Conservation (phyloP, 768 basidiomycete species). For the Phlebiopsis flavidoalba region DNA sequence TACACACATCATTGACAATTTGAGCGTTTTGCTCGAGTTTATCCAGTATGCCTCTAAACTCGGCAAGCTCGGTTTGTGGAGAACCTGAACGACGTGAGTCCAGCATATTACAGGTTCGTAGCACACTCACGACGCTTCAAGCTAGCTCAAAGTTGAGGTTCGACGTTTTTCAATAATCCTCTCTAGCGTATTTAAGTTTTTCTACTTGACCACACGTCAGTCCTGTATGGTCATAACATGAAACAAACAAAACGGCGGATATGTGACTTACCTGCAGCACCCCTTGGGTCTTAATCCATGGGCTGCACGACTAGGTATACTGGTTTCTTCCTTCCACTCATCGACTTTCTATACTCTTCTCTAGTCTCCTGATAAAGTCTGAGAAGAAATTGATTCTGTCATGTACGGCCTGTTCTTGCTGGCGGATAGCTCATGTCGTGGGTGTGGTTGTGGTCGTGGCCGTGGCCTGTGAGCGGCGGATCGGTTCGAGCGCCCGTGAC, state of each 20-base stretch:
- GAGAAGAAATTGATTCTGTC: slow-evolving; percentile 66
- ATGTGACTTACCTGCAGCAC: slow-evolving; percentile 46
- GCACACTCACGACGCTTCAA: slow-evolving; percentile 10
- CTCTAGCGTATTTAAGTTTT: slow-evolving; percentile 50
- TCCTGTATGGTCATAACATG: background rate
- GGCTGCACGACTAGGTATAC: slow-evolving; percentile 11
- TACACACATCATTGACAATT: slow-evolving; percentile 47
- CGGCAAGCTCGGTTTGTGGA: slow-evolving; percentile 29
- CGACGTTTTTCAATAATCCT: slow-evolving; percentile 52
- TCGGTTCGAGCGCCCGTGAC: background rate
- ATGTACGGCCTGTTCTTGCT: slow-evolving; percentile 32
- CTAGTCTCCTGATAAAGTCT: slow-evolving; percentile 58
- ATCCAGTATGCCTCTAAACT: slow-evolving; percentile 46
- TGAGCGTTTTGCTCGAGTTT: slow-evolving; percentile 48
- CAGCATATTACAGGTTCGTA: background rate
- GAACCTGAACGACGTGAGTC: background rate
- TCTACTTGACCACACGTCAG: slow-evolving; percentile 18
- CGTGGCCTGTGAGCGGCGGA: background rate
- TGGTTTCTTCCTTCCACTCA: slow-evolving; percentile 28
- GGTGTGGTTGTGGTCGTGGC: background rate
- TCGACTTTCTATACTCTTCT: slow-evolving; percentile 42
- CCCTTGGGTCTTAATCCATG: slow-evolving; percentile 53
- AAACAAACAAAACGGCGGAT: background rate
- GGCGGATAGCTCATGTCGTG: slow-evolving; percentile 1
- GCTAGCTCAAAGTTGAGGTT: slow-evolving; percentile 39